Evolutionary conservation across 129 eudicot species (phyloP).

Genomic region (Pulicaria dysenterica): DNA sequence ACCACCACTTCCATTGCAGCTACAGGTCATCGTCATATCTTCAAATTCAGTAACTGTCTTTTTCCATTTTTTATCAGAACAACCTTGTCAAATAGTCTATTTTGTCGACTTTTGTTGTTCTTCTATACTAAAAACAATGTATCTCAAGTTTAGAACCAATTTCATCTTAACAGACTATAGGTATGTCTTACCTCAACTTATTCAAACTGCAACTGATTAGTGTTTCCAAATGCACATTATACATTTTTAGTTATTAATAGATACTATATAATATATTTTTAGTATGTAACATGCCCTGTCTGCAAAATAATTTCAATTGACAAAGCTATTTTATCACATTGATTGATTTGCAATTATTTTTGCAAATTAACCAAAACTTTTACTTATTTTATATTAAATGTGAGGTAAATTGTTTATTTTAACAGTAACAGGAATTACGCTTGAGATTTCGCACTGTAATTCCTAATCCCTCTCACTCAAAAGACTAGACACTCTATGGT

Average conservation of each 20-base stretch:
- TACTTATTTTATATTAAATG: neutral
- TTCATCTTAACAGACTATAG: neutral
- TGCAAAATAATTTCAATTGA: neutral
- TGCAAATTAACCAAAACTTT: neutral
- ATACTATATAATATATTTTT: neutral
- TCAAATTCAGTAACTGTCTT: neutral
- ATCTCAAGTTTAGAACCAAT: slow-evolving; percentile 1
- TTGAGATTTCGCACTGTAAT: neutral
- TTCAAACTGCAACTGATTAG: neutral
- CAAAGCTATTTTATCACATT: neutral
- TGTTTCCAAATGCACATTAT: neutral
- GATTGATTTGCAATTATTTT: neutral
- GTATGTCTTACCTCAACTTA: slow-evolving; percentile 2
- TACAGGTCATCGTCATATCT: slow-evolving; percentile 7
- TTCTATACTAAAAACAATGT: neutral
- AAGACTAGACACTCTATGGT: neutral
- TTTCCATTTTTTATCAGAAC: neutral
- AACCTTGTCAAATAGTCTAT: neutral
- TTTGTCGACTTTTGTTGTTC: neutral
- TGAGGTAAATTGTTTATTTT: neutral
- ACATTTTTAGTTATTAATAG: neutral
- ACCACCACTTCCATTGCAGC: slow-evolving; percentile 3
- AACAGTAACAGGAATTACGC: neutral
- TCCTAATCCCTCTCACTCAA: slow-evolving; percentile 3
- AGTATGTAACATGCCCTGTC: neutral